Evolutionary conservation across 2,329 filamentous ascomycete genomes (phyloP), one percentile per base, ranked within the genome.

Genomic region (Penicillium sp.): DNA sequence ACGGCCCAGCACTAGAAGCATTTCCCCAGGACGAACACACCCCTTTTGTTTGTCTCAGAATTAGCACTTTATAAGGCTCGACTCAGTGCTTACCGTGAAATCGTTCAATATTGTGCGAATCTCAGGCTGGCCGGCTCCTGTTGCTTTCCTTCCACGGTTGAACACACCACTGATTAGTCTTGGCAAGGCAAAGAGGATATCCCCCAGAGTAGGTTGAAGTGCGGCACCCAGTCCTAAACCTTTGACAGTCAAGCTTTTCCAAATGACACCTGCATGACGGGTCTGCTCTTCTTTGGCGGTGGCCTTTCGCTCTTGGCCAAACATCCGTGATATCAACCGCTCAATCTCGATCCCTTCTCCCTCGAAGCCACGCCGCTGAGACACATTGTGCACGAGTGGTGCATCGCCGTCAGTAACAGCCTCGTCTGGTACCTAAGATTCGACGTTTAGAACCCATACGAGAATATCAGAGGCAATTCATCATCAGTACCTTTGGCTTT

Each of bases 221-320:
- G 73, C 72, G 14, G 82, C 80, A 0, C 81, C 81, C 1, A 85
- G 65, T 0, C 83, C 83, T 38, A 79, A 73, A 0, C 83, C 83
- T 39, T 79, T 82, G 12, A 87, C 82, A 0, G 79, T 85, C 17
- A 87, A 64, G 36, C 81, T 70, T 32, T 80, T 80, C 67, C 84
- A 87, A 4, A 85, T 65, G 9, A 87, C 77, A 22, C 83, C 83
- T 16, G 76, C 70, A 55, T 85, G 82, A 14, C 81, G 68, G 0
- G 79, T 82, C 55, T 83, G 77, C 50, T 84, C 81, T 44, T 83
- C 80, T 44, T 84, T 76, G 1, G 79, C 82, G n/a, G 76, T 67
- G 30, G 74, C 71, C 48, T 82, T 79, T 4, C 82, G 71, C 13
- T 75, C 74, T 22, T 70, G 66, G 4, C 82, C 82, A 51, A 85